phyloP scores from a whole-genome alignment of 129 eudicot species.

The Saposhnikovia divaricata region DNA sequence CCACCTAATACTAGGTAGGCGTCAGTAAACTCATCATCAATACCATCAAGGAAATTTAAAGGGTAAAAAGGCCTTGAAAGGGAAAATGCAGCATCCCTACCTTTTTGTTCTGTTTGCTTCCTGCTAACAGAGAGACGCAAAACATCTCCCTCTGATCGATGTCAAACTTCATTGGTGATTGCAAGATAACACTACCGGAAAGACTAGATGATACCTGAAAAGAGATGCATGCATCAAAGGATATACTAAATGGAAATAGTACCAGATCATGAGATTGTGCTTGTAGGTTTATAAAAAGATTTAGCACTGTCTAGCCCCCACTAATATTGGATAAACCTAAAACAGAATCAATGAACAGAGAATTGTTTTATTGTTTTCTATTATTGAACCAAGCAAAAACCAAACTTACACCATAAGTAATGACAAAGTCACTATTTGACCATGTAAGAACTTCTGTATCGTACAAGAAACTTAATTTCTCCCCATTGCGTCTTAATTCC shows the following conservation, averaged over 20 bases:
- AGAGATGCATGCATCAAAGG: conserved; percentile 9
- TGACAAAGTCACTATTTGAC: conserved; percentile 58
- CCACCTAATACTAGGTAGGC: not conserved
- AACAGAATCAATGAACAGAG: not conserved
- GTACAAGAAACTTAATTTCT: conserved; percentile 50
- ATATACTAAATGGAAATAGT: conserved; percentile 14
- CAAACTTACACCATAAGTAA: conserved; percentile 52
- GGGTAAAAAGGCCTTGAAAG: not conserved
- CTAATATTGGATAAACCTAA: not conserved
- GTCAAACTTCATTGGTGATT: conserved; percentile 49
- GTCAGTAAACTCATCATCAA: not conserved
- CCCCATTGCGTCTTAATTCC: conserved; percentile 59
- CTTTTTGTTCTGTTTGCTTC: conserved; percentile 41
- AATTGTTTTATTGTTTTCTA: not conserved
- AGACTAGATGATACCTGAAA: conserved; percentile 45
- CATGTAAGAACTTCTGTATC: conserved; percentile 76
- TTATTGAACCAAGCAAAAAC: not conserved
- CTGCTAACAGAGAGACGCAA: conserved; percentile 60
- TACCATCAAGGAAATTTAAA: not conserved
- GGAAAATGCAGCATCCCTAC: conserved; percentile 22
- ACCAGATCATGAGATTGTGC: not conserved
- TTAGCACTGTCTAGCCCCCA: not conserved
- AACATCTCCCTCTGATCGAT: conserved; percentile 63
- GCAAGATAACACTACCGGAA: conserved; percentile 50
- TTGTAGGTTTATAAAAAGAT: not conserved